These are phyloP conservation scores for Colletotrichum endophyticum DNA, from an alignment of 2,329 filamentous ascomycete species.

Conservation along the genomic window DNA sequence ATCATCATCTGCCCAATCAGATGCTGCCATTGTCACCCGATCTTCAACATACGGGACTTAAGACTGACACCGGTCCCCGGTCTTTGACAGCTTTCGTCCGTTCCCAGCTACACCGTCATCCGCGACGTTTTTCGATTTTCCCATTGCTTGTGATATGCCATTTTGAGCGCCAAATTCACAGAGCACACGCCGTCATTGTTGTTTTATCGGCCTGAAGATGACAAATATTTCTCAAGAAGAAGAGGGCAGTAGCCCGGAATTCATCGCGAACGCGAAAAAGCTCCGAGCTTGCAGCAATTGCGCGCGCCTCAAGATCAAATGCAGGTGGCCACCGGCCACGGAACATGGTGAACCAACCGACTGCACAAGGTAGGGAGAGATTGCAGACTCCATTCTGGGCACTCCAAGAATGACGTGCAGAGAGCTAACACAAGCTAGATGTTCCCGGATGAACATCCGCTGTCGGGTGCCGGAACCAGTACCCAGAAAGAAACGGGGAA, in stretches of 20 bases:
- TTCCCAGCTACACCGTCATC: neutral
- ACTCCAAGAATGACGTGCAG: neutral
- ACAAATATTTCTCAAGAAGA: neutral
- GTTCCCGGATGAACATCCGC: constrained; percentile 35
- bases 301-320: constrained; percentile 41
- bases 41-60: neutral
- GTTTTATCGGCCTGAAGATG: neutral
- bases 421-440: constrained; percentile 26
- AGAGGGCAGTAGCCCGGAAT: neutral
- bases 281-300: constrained; percentile 38
- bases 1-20: neutral
- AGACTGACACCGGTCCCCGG: neutral
- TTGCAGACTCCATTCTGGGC: neutral
- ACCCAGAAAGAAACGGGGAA: constrained; percentile 38
- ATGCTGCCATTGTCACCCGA: neutral
- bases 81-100: neutral
- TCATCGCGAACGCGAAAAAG: constrained; percentile 18
- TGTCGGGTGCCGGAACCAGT: constrained; percentile 37
- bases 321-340: constrained; percentile 33
- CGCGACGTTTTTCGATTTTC: neutral
- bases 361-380: constrained; percentile 31
- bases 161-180: neutral
- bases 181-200: neutral
- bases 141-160: neutral
- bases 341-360: constrained; percentile 18